phyloP scores from a whole-genome alignment of 2,329 filamentous ascomycete genomes.

The Pseudocercospora eumusae region DNA sequence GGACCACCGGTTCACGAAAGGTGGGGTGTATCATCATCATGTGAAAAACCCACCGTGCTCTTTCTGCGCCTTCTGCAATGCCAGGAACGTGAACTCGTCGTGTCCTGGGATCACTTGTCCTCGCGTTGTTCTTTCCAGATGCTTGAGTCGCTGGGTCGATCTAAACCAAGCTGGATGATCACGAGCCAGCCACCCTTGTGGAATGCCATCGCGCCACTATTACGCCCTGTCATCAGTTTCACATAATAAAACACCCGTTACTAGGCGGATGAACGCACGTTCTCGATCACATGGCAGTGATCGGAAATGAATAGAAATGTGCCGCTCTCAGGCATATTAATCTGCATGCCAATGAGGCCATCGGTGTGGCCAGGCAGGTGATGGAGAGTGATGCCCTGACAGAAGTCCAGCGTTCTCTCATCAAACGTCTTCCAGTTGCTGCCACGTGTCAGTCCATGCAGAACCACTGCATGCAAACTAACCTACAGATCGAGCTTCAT shows the following conservation, averaged over 20 bases:
- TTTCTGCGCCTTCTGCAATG: slow-evolving; percentile 21
- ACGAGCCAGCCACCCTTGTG: slow-evolving; percentile 42
- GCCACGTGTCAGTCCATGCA: neutral
- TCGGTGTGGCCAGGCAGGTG: slow-evolving; percentile 42
- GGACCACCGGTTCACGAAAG: neutral
- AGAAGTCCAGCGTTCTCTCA: slow-evolving; percentile 40
- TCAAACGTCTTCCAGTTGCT: slow-evolving; percentile 44
- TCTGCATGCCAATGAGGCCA: slow-evolving; percentile 41
- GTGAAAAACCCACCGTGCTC: slow-evolving; percentile 27
- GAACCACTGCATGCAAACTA: neutral
- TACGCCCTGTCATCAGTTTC: slow-evolving; percentile 2
- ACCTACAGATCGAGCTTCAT: slow-evolving; percentile 38
- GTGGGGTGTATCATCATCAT: slow-evolving; percentile 14
- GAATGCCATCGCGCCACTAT: slow-evolving; percentile 41
- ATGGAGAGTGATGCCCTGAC: slow-evolving; percentile 27
- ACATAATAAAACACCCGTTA: neutral
- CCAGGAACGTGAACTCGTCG: slow-evolving; percentile 39
- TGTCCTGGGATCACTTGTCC: slow-evolving; percentile 42
- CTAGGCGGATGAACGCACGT: slow-evolving; percentile 28
- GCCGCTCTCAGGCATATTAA: slow-evolving; percentile 40
- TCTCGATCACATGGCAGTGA: slow-evolving; percentile 43
- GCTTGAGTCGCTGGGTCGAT: slow-evolving; percentile 40
- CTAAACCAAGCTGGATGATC: slow-evolving; percentile 42
- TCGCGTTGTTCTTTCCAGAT: slow-evolving; percentile 36
- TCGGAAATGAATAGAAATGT: slow-evolving; percentile 41